Conservation (phyloP, 768 basidiomycete species). For the Saitozyma sp. region DNA sequence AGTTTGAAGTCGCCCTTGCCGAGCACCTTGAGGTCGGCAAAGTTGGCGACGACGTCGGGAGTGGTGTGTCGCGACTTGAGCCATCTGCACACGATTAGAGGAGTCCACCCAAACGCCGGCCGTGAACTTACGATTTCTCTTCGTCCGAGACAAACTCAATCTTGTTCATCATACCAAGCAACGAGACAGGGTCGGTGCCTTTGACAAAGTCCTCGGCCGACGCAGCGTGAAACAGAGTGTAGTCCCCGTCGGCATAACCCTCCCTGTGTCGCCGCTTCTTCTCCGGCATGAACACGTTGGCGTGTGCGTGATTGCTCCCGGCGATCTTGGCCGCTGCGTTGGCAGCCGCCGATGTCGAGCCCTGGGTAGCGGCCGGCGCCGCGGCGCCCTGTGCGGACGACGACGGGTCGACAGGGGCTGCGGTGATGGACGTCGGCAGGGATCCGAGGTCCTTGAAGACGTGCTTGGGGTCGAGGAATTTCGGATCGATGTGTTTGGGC, state of each 20-base stretch:
- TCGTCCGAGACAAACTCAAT: constrained; percentile 77
- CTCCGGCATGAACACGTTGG: constrained; percentile 93
- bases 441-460: constrained; percentile 80
- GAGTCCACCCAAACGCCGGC: background rate
- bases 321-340: constrained; percentile 60
- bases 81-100: constrained; percentile 61
- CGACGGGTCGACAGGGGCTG: constrained; percentile 14
- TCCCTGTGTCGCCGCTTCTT: constrained; percentile 91
- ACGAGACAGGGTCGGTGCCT: constrained; percentile 68
- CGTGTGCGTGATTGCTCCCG: constrained; percentile 59
- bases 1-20: constrained; percentile 97
- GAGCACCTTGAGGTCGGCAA: constrained; percentile 89
- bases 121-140: constrained; percentile 55
- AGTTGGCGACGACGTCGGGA: constrained; percentile 75
- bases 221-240: constrained; percentile 77
- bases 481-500: constrained; percentile 93
- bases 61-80: constrained; percentile 69
- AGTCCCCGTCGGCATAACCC: constrained; percentile 92
- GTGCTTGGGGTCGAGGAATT: constrained; percentile 94
- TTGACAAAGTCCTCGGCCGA: constrained; percentile 71
- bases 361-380: constrained; percentile 13
- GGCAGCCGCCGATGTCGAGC: constrained; percentile 43
- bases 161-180: constrained; percentile 70
- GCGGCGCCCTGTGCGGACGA: constrained; percentile 13
- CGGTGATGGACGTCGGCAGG: constrained; percentile 43